These are phyloP conservation scores for Trametes maxima DNA, from an alignment of 768 basidiomycete genomes.

Conservation along the genomic window DNA sequence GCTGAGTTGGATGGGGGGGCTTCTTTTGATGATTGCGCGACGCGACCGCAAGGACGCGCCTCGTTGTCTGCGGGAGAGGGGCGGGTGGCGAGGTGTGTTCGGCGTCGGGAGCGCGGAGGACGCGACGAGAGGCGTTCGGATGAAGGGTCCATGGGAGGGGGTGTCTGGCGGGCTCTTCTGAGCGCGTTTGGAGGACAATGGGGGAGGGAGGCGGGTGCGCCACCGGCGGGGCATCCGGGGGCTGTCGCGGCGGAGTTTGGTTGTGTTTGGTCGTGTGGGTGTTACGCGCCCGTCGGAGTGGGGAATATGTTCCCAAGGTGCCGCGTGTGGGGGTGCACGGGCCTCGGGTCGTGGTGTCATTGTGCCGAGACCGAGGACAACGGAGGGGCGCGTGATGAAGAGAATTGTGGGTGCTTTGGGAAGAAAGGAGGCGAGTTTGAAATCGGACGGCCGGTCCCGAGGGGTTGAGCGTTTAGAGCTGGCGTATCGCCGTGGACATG, in stretches of 20 bases:
- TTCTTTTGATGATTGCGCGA: background rate
- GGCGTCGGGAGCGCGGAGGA: no score
- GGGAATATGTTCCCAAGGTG: background rate
- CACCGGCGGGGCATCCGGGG: background rate
- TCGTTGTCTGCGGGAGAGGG: background rate
- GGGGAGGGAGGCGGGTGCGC: background rate
- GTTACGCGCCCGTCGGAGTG: background rate
- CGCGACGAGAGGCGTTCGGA: no score
- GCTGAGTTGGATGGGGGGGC: background rate
- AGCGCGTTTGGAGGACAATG: background rate
- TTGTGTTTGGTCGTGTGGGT: conserved; percentile 11
- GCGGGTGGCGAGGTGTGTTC: background rate
- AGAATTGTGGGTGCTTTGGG: no score
- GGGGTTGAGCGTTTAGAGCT: background rate
- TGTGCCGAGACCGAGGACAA: background rate
- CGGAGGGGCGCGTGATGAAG: background rate
- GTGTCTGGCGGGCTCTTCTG: no score
- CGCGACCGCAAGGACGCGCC: background rate
- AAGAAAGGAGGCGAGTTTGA: no score
- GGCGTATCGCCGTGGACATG: background rate
- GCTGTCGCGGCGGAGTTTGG: background rate
- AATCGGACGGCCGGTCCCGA: no score
- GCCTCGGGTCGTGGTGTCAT: background rate
- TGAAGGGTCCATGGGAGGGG: no score
- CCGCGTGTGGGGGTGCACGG: background rate